These are phyloP conservation scores for Didymella glomerata DNA, from an alignment of 2,329 filamentous ascomycete genomes.

Conservation along the genomic window DNA sequence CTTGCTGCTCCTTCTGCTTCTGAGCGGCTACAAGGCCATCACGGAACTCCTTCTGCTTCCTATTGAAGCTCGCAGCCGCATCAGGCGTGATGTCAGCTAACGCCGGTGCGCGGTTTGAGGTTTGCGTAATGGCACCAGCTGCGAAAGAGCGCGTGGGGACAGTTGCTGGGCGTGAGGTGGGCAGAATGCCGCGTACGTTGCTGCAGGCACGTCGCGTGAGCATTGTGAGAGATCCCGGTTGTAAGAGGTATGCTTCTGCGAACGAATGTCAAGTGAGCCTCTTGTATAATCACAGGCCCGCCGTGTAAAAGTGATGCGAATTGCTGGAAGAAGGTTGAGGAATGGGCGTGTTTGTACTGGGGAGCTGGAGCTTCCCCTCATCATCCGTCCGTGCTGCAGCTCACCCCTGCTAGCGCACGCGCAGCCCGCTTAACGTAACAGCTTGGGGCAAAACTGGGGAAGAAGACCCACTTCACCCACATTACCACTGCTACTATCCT, in stretches of 20 bases:
- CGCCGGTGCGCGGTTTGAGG: conserved; percentile 63
- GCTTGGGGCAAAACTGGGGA: conserved; percentile 12
- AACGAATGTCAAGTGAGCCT: neutral
- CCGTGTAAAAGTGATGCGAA: neutral
- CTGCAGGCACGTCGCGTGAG: conserved; percentile 43
- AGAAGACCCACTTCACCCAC: conserved; percentile 7
- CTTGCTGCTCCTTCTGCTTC: conserved; percentile 79
- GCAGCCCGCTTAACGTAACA: neutral
- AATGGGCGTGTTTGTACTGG: conserved; percentile 6
- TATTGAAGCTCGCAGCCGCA: conserved; percentile 77
- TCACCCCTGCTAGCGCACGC: conserved; percentile 19
- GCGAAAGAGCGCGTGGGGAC: conserved; percentile 41
- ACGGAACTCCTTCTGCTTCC: conserved; percentile 86
- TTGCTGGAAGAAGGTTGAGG: neutral
- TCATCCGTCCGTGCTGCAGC: conserved; percentile 22
- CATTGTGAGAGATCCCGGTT: conserved; percentile 34
- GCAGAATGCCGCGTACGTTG: conserved; percentile 36
- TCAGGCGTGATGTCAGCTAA: conserved; percentile 84
- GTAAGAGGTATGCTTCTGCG: neutral
- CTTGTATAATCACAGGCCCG: neutral
- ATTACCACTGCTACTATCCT: no score
- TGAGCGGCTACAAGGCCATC: conserved; percentile 79
- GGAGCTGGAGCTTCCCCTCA: conserved; percentile 22
- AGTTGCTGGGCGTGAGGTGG: conserved; percentile 26
- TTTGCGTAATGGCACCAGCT: conserved; percentile 36